These are phyloP conservation scores for Anethum foeniculum DNA, from an alignment of 140 eudicot species.

Conservation along the genomic window DNA sequence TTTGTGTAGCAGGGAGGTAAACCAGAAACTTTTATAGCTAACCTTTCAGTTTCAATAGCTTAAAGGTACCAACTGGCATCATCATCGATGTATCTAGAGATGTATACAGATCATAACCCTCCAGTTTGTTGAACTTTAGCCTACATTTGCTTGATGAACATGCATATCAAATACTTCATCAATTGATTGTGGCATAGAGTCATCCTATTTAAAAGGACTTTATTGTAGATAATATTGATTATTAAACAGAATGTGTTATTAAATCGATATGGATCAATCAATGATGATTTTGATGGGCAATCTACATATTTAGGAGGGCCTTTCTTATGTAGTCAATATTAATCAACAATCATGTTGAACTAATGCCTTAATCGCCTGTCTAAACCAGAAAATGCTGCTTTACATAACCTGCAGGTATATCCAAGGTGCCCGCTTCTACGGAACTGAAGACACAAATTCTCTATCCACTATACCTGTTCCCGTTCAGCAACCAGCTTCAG, in stretches of 20 bases:
- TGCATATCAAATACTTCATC: background rate
- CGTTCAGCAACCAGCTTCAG: conserved; percentile 39
- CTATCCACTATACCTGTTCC: conserved; percentile 22
- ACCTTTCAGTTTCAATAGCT: background rate
- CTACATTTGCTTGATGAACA: background rate
- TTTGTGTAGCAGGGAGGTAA: conserved; percentile 97
- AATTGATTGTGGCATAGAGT: too few species aligned
- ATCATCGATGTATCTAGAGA: background rate
- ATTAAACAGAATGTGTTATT: too few species aligned
- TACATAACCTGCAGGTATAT: conserved; percentile 47
- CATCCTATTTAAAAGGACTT: too few species aligned
- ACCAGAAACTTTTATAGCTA: background rate
- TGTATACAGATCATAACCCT: background rate
- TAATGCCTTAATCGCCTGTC: background rate
- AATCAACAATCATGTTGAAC: background rate
- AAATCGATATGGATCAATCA: too few species aligned
- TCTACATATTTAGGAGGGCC: background rate
- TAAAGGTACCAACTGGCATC: background rate
- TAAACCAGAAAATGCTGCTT: background rate
- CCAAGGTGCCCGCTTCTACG: conserved; percentile 62
- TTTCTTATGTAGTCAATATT: background rate
- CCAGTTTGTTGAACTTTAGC: background rate
- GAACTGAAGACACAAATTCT: conserved; percentile 25
- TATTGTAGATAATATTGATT: too few species aligned
- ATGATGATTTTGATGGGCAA: too few species aligned